Percentiles rank a stretch among this genome's conserved stretches.
Conservation (phyloP, 345 rosid genomes). For the Physaria fendleri region DNA sequence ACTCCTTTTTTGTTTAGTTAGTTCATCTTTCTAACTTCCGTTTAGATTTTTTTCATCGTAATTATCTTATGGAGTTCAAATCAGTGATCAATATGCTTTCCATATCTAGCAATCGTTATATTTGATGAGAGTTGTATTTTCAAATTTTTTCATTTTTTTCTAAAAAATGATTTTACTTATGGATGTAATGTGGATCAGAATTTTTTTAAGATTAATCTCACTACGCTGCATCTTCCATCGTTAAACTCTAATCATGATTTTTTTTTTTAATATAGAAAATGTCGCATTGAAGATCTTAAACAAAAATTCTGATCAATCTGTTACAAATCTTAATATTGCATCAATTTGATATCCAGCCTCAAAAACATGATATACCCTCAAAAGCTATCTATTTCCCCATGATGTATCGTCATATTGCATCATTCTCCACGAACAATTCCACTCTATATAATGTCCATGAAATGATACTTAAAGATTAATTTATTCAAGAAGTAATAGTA, state of each 20-base stretch:
- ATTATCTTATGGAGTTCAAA: conserved; percentile 54
- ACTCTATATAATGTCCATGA: too few relatives aligned
- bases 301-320: background rate
- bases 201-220: conserved; percentile 3
- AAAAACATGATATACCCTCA: too few relatives aligned
- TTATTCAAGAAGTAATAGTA: too few relatives aligned
- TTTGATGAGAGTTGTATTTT: conserved; percentile 12
- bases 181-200: conserved; percentile 12
- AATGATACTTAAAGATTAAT: too few relatives aligned
- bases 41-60: too few relatives aligned
- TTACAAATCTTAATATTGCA: background rate
- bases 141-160: too few relatives aligned
- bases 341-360: conserved; percentile 10
- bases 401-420: too few relatives aligned
- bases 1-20: too few relatives aligned
- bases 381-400: too few relatives aligned
- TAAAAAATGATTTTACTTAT: conserved; percentile 4
- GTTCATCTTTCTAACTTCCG: too few relatives aligned
- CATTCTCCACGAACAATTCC: too few relatives aligned
- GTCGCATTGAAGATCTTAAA: conserved; percentile 17
- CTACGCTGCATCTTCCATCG: background rate
- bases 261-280: conserved; percentile 9
- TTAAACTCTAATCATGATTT: too few relatives aligned
- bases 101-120: conserved; percentile 27
- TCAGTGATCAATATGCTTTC: conserved; percentile 32